Conservation (phyloP, 2,329 filamentous ascomycete species). For the Aspergillus sp. region DNA sequence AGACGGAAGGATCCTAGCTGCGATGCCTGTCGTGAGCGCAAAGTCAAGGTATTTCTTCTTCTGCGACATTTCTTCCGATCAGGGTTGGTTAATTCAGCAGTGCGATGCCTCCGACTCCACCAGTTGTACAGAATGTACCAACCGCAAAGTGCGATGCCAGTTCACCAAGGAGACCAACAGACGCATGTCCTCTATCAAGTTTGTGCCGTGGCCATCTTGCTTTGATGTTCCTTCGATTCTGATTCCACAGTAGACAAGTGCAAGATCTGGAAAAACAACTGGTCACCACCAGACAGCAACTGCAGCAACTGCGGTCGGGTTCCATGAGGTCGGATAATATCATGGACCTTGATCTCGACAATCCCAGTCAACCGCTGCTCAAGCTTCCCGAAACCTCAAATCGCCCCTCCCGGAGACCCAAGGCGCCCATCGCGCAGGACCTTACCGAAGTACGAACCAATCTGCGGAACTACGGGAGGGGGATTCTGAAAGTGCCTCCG, state of each 20-base stretch:
- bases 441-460: conserved; percentile 68
- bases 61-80: neutral
- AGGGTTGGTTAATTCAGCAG: conserved; percentile 27
- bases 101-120: conserved; percentile 96
- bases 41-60: conserved; percentile 52
- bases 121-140: conserved; percentile 96
- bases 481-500: conserved; percentile 73
- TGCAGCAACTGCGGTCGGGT: conserved; percentile 66
- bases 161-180: conserved; percentile 99
- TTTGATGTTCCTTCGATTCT: conserved; percentile 7
- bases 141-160: conserved; percentile 93
- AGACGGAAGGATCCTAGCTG: conserved; percentile 94
- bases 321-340: conserved; percentile 48
- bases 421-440: conserved; percentile 60
- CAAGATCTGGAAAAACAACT: conserved; percentile 95
- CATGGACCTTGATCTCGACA: conserved; percentile 39
- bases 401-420: conserved; percentile 60
- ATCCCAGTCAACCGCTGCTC: conserved; percentile 41
- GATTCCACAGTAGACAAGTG: conserved; percentile 60
- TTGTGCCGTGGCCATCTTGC: conserved; percentile 23
- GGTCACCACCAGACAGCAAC: conserved; percentile 72
- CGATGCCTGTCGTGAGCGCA: conserved; percentile 86
- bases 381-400: conserved; percentile 63
- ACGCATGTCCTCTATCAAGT: conserved; percentile 98
- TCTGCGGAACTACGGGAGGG: conserved; percentile 67